Conservation (phyloP, 768 basidiomycete genomes). For the Lactarius trivialis region DNA sequence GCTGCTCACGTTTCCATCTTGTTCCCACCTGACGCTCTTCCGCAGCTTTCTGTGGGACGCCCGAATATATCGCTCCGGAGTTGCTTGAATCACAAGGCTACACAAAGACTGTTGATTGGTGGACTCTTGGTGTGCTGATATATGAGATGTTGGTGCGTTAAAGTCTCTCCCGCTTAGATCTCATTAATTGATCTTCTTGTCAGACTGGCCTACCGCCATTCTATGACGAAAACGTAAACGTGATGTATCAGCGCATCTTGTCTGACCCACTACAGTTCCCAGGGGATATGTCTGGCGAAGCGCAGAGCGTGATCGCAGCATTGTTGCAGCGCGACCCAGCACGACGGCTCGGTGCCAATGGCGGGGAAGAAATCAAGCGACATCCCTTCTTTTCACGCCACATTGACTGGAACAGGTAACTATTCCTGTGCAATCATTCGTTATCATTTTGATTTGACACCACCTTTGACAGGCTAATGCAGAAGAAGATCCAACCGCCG, state of each 20-base stretch:
- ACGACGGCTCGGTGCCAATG: slow-evolving; percentile 81
- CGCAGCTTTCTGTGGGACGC: slow-evolving; percentile 83
- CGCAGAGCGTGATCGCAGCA: slow-evolving; percentile 80
- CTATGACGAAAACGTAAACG: slow-evolving; percentile 98
- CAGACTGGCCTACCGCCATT: slow-evolving; percentile 95
- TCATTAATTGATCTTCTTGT: slow-evolving; percentile 5
- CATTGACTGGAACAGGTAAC: slow-evolving; percentile 82
- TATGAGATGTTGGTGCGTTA: slow-evolving; percentile 88
- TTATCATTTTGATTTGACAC: background rate
- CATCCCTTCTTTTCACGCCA: slow-evolving; percentile 94
- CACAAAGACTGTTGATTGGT: slow-evolving; percentile 98
- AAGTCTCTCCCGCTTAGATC: slow-evolving; percentile 5
- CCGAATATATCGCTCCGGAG: slow-evolving; percentile 98
- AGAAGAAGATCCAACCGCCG: slow-evolving; percentile 94
- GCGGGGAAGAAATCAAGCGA: slow-evolving; percentile 92
- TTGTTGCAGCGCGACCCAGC: slow-evolving; percentile 86
- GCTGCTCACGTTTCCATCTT: background rate
- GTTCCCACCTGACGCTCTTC: slow-evolving; percentile 13
- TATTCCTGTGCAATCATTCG: background rate
- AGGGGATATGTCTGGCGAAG: slow-evolving; percentile 80
- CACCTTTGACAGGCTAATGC: slow-evolving; percentile 48
- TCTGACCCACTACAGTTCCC: slow-evolving; percentile 91
- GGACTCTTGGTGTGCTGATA: slow-evolving; percentile 93
- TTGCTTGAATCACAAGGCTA: slow-evolving; percentile 95
- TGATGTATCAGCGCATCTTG: slow-evolving; percentile 95